These are phyloP conservation scores for Ogataea polymorpha DNA, from an alignment of 805 yeast species.

Conservation along the genomic window DNA sequence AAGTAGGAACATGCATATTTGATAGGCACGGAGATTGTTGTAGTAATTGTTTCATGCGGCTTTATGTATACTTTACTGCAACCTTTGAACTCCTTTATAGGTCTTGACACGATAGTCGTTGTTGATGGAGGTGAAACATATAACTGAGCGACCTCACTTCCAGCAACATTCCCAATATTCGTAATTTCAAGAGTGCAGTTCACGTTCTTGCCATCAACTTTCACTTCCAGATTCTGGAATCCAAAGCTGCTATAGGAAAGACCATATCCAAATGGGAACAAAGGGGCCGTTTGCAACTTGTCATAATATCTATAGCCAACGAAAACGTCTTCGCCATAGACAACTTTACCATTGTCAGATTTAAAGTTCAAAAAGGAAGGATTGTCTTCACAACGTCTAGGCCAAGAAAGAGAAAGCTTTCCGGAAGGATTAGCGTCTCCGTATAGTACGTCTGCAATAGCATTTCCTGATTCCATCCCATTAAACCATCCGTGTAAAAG, in stretches of 20 bases:
- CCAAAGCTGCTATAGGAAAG: conserved; percentile 56
- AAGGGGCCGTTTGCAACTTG: conserved; percentile 43
- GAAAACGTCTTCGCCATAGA: conserved; percentile 64
- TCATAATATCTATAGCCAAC: conserved; percentile 65
- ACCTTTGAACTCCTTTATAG: conserved; percentile 59
- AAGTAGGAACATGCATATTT: conserved; percentile 55
- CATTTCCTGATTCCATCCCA: conserved; percentile 57
- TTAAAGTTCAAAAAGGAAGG: conserved; percentile 54
- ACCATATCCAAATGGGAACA: conserved; percentile 63
- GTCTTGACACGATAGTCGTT: conserved; percentile 38
- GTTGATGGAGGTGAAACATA: conserved; percentile 42
- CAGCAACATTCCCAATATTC: conserved; percentile 49
- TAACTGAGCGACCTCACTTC: conserved; percentile 55
- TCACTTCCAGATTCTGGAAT: conserved; percentile 37
- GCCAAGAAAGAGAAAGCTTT: conserved; percentile 55
- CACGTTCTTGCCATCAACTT: conserved; percentile 23
- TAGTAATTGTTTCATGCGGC: conserved; percentile 42
- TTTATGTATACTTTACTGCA: conserved; percentile 47
- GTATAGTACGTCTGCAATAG: conserved; percentile 56
- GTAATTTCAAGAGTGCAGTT: conserved; percentile 39
- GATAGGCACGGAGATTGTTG: conserved; percentile 37
- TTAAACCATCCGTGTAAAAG: conserved; percentile 55
- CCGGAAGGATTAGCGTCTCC: conserved; percentile 64
- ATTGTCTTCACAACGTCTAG: conserved; percentile 47
- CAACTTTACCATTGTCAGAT: conserved; percentile 49